Evolutionary conservation across 1,284 basidiomycete species (phyloP), one percentile per base, ranked within the genome.

Genomic region (Chalciporus piperatoides): DNA sequence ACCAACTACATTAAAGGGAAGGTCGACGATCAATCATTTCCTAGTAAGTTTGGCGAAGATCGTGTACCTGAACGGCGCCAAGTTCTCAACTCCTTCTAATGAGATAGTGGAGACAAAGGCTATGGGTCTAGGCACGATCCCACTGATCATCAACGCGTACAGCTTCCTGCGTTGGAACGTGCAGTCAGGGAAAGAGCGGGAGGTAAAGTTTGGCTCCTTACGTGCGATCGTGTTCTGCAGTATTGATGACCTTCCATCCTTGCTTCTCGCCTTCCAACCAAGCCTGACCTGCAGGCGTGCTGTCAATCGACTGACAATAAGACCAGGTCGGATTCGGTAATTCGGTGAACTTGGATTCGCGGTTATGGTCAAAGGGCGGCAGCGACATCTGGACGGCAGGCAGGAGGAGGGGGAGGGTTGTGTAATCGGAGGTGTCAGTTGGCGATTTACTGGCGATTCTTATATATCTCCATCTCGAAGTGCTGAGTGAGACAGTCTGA

Each of bases 71-170:
- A 80, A 82, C 0, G 80, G 80, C 23, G 82, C 78, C 19, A 88
- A 69, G 56, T 89, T 89, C 52, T 74, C 67, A 1, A 71, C 57
- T 0, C 84, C 84, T 25, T 77, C 65, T 5, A 69, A 66, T 1
- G 74, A 72, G 32, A 83, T 54, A 7, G 78, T 78, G 7, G 85
- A 86, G 4, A 86, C 76, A 54, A 89, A 85, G 0, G 80, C 86
- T 46, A 89, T 75, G 2, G 86, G 86, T 38, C 86, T 73, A 0
- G 86, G 86, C 17, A 74, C 72, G 39, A 86, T 75, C 3, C 79
- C 81, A n/a, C 77, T 76, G 19, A 79, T 75, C 68, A 85, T 68
- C 50, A 85, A 60, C 40, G 68, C 62, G 57, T 81, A 78, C 4
- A 77, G 24, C 44, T 65, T 59, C 42, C 74, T 73, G 48, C 23